Evolutionary conservation across 495 filamentous ascomycete genomes (phyloP).

Genomic region (Tuber indicum): DNA sequence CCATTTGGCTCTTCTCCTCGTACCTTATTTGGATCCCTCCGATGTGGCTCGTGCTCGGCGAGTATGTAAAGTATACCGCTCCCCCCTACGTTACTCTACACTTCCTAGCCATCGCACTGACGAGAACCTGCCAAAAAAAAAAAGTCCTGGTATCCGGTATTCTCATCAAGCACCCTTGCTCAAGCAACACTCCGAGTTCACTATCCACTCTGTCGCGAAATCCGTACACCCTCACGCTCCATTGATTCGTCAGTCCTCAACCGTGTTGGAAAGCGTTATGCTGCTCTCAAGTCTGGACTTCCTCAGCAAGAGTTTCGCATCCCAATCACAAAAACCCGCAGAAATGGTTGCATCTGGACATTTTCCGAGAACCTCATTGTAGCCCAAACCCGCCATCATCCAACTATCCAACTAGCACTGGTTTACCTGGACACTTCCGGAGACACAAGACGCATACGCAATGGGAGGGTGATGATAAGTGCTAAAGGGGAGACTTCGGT

Average conservation of each 20-base stretch:
- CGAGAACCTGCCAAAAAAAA: not conserved
- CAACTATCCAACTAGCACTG: slow-evolving; percentile 8
- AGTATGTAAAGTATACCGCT: slow-evolving; percentile 20
- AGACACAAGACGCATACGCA: slow-evolving; percentile 10
- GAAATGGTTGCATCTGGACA: slow-evolving; percentile 29
- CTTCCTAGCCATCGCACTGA: not conserved
- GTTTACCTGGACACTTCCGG: slow-evolving; percentile 23
- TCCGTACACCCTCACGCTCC: slow-evolving; percentile 12
- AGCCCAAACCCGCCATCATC: slow-evolving; percentile 19
- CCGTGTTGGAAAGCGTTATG: slow-evolving; percentile 21
- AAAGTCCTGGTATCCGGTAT: slow-evolving; percentile 19
- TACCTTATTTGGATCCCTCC: slow-evolving; percentile 19
- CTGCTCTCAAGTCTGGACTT: slow-evolving; percentile 14
- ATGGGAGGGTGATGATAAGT: slow-evolving; percentile 6
- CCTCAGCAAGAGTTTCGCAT: slow-evolving; percentile 29
- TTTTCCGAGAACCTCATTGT: slow-evolving; percentile 30
- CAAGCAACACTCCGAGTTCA: slow-evolving; percentile 17
- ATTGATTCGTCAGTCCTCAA: slow-evolving; percentile 11
- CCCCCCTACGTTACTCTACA: not conserved
- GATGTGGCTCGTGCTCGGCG: slow-evolving; percentile 22
- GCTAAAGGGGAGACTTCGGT: not conserved
- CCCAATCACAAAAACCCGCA: slow-evolving; percentile 21
- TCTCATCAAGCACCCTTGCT: slow-evolving; percentile 18
- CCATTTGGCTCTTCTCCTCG: slow-evolving; percentile 26
- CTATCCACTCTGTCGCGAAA: slow-evolving; percentile 26